Evolutionary conservation across 148 eudicot genomes (phyloP), one percentile per base, ranked within the genome.

Genomic region (Vaccinium myrtillus): DNA sequence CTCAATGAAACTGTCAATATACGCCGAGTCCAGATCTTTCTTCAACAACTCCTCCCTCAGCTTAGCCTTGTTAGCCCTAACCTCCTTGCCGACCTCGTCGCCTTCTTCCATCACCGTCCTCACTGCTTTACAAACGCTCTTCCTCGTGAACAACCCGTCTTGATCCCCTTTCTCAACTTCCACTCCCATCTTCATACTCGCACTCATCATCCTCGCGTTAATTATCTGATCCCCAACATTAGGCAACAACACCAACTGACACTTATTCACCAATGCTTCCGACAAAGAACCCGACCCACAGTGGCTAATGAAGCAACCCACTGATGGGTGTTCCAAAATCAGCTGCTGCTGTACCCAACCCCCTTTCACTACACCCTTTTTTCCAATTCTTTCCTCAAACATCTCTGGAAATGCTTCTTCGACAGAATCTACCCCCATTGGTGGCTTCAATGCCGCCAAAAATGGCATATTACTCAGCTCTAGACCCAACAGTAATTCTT

Each of bases 81-180:
- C n/a, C 75, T 81, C 83, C 18, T 81, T 46, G 6, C 54, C 74
- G 13, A 81, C 56, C 36, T 43, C 43, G 61, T 67, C 27, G n/a
- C 27, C 75, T 65, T 61, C 82, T 14, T 80, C 81, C 81, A 79
- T 79, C n/a, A 55, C 81, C 56, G 48, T 53, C 81, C 81, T 79
- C 50, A 80, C 73, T 1, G 82, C 82, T n/a, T 21, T 61, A 14
- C 50, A 59, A 8, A 80, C 82, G 18, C 73, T 80, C 71, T 43
- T 53, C 53, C 82, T 58, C 9, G 74, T 59, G 82, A 80, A 61
- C 65, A 55, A 79, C 67, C 81, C 81, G 36, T 79, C 81, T 30
- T 30, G 65, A 21, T 79, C 81, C 58, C 73, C 73, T 80, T 27
- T 80, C 73, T 80, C 73, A 4, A 80, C 32, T 61, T 80, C 82